Evolutionary conservation across 495 filamentous ascomycete species (phyloP), one percentile per base, ranked within the genome.

Genomic region (Jackrogersella multiformis): DNA sequence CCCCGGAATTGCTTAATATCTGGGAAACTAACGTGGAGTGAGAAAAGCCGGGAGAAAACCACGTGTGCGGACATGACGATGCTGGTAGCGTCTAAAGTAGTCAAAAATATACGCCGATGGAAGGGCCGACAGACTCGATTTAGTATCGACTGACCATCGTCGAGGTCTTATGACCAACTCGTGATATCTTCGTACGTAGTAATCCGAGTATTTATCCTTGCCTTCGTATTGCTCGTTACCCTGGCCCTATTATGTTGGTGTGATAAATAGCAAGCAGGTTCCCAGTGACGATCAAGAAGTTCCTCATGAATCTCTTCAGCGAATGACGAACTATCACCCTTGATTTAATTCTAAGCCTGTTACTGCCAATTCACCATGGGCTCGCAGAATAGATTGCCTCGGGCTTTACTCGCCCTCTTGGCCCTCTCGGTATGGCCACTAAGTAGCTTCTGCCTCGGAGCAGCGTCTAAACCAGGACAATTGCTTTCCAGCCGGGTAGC

Each of bases 101-200:
- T 35, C 15, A 15, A 9, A 32, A 20, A 24, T 60, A 64, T 64
- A 61, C 38, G 66, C 61, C 61, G 56, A 64, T 23, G 41, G 41
- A 69, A 61, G 56, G 49, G 56, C 56, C 60, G 66, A 69, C 13
- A 28, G 23, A 15, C 66, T 55, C 5, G 18, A 58, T 68, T 26
- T 28, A 39, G 58, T 56, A 56, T 49, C 42, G 42, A 49, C 41
- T 41, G 23, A 36, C 28, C 23, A 18, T 57, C 10, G n/a, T 13
- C 15, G n/a, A 42, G 44, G 36, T 63, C 65, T 48, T 32, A 6
- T 63, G 58, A 68, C 44, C 15, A 8, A 5, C 18, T 58, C 35
- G 15, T 24, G 36, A 52, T 61, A 38, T 26, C 24, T 34, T 41
- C 32, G 2, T 6, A 5, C 0, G 5, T 0, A 56, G 20, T 35